These are phyloP conservation scores for Mrakia frigida DNA, from an alignment of 768 basidiomycete species.

Conservation along the genomic window DNA sequence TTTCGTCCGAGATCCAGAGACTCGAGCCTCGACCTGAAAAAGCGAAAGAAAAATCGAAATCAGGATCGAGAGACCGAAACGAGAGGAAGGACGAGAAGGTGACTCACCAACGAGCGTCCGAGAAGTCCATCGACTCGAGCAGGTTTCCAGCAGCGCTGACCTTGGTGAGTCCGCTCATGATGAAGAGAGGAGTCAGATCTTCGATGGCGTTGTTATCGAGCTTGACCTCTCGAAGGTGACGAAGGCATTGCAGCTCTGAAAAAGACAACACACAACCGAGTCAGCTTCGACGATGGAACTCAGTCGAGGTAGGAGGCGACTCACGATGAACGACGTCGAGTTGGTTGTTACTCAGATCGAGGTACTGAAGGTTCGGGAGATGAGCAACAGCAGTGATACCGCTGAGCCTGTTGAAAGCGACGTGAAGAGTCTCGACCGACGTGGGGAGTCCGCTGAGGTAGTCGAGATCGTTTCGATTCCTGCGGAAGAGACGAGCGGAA, in stretches of 20 bases:
- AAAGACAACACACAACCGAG: background rate
- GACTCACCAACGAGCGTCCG: slow-evolving; percentile 62
- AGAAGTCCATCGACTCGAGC: slow-evolving; percentile 60
- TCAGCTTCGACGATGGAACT: slow-evolving; percentile 15
- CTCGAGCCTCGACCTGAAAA: slow-evolving; percentile 56
- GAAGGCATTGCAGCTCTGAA: slow-evolving; percentile 74
- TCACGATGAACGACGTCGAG: slow-evolving; percentile 80
- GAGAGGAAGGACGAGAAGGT: slow-evolving; percentile 28
- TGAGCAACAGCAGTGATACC: slow-evolving; percentile 83
- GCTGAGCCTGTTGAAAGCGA: slow-evolving; percentile 49
- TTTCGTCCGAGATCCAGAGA: slow-evolving; percentile 78
- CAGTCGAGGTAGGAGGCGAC: slow-evolving; percentile 43
- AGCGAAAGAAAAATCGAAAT: background rate
- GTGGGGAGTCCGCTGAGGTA: slow-evolving; percentile 49
- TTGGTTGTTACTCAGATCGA: slow-evolving; percentile 87
- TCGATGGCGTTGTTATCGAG: slow-evolving; percentile 80
- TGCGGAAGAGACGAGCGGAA: slow-evolving; percentile 23
- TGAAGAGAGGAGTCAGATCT: slow-evolving; percentile 67
- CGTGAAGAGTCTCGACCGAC: slow-evolving; percentile 43
- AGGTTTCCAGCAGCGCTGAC: slow-evolving; percentile 73
- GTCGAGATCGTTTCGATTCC: slow-evolving; percentile 44
- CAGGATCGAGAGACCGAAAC: slow-evolving; percentile 24
- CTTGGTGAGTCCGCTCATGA: slow-evolving; percentile 74
- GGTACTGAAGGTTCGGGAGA: slow-evolving; percentile 72
- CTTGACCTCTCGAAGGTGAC: slow-evolving; percentile 78